Conservation (phyloP, 768 basidiomycete species). For the Termitomyces sp. region DNA sequence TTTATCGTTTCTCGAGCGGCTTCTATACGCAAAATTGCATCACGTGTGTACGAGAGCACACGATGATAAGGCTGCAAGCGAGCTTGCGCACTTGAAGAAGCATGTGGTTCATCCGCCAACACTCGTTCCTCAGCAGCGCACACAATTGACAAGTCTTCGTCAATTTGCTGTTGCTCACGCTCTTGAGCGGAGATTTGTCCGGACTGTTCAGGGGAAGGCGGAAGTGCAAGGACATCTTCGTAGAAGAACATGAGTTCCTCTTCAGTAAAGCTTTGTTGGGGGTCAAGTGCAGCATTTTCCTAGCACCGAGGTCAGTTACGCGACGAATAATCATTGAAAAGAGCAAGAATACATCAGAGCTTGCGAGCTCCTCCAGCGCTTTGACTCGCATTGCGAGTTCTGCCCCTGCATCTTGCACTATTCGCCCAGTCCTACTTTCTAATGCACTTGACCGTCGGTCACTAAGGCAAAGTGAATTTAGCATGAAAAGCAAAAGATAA, state of each 20-base stretch:
- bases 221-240: conserved; percentile 37
- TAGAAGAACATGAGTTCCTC: conserved; percentile 37
- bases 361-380: conserved; percentile 29
- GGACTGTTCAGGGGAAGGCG: conserved; percentile 5
- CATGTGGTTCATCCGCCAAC: neutral
- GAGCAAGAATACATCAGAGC: conserved; percentile 24
- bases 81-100: neutral
- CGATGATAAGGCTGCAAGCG: conserved; percentile 21
- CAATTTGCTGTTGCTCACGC: conserved; percentile 16
- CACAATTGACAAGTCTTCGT: conserved; percentile 30
- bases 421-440: conserved; percentile 9
- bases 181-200: conserved; percentile 6
- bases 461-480: neutral
- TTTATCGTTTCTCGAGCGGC: conserved; percentile 17
- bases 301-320: conserved; percentile 9
- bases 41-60: conserved; percentile 28
- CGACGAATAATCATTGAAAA: neutral
- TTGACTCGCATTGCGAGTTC: conserved; percentile 32
- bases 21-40: conserved; percentile 29
- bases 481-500: neutral
- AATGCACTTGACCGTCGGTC: neutral
- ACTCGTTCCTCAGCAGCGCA: conserved; percentile 26
- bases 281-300: conserved; percentile 23
- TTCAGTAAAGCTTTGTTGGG: conserved; percentile 33
- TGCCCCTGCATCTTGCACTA: conserved; percentile 8